Base-by-base conservation (phyloP, 2,329 filamentous ascomycete genomes). In the Colletotrichum simmondsii region DNA sequence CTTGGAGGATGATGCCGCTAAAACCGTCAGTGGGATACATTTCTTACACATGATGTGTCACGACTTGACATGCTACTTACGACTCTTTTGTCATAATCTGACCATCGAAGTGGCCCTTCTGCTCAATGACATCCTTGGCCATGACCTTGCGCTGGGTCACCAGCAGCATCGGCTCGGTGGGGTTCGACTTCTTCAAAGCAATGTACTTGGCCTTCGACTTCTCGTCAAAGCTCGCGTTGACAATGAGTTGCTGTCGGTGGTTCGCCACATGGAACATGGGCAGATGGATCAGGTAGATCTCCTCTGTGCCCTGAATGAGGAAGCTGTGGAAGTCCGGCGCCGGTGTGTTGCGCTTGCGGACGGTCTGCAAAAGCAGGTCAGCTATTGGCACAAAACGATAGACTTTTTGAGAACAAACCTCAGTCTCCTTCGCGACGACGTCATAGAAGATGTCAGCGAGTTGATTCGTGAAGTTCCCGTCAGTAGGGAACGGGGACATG, bases 401-500 rank as follows among this genome's bases (percentile, higher is more conserved):
- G 6, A 42, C 16, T 16, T 16, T 37, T 16, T 5, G 11, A n/a
- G 42, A 49, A n/a, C 42, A 49, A n/a, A 49, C 42, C 42, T 49
- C 79, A 49, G 49, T 64, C 61, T 84, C 82, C 0, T 78, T 66
- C 3, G 73, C 71, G 11, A 83, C 80, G 1, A 78, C 76, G 0
- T 79, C 49, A 54, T 79, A 77, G 32, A 86, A 80, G 22, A 78
- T 78, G 0, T 70, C 56, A 10, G 82, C 83, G 10, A 87, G 65
- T 2, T 80, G 78, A 14, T 77, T 77, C 49, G 85, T 81, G 72
- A 87, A 86, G 54, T 82, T 79, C 1, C 77, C 77, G 19, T 83
- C 80, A 2, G 83, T 83, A 0, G 84, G 82, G 57, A 83, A 86
- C 0, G 85, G 84, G 5, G 82, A 84, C 85, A 87, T 87, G 42